These are phyloP conservation scores for Piper longum DNA, from an alignment of 164 flowering plant genomes.

Conservation along the genomic window DNA sequence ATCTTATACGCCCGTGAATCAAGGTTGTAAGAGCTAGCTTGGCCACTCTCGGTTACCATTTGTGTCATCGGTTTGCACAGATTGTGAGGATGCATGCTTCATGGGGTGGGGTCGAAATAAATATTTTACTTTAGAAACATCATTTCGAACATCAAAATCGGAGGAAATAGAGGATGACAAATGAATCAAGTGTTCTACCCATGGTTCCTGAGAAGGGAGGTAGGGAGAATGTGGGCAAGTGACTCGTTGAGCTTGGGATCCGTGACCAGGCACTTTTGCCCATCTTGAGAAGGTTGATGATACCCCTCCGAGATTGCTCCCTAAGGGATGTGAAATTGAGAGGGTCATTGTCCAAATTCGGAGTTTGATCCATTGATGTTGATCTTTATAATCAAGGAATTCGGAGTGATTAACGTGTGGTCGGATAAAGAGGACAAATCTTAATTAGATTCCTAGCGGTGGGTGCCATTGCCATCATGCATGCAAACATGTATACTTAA, in stretches of 20 bases:
- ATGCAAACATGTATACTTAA: no score
- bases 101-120: conserved; percentile 51
- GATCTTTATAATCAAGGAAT: no score
- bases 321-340: conserved; percentile 56
- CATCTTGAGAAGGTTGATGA: conserved; percentile 69
- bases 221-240: conserved; percentile 57
- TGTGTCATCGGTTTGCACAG: no score
- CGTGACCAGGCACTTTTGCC: conserved; percentile 69
- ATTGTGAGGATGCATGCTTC: conserved; percentile 50
- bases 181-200: conserved; percentile 38
- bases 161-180: conserved; percentile 25
- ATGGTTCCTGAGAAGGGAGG: conserved; percentile 72
- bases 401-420: no score
- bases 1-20: no score
- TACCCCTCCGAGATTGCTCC: conserved; percentile 85
- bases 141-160: conserved; percentile 58
- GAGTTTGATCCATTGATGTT: conserved; percentile 68
- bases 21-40: no score
- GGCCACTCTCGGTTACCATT: no score
- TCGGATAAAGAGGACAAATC: no score
- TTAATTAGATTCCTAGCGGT: no score
- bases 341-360: conserved; percentile 71
- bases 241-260: conserved; percentile 89
- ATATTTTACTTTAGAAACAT: conserved; percentile 56
- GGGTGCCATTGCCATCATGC: no score